These are phyloP conservation scores for Didymella glomerata DNA, from an alignment of 2,329 filamentous ascomycete genomes.

Conservation along the genomic window DNA sequence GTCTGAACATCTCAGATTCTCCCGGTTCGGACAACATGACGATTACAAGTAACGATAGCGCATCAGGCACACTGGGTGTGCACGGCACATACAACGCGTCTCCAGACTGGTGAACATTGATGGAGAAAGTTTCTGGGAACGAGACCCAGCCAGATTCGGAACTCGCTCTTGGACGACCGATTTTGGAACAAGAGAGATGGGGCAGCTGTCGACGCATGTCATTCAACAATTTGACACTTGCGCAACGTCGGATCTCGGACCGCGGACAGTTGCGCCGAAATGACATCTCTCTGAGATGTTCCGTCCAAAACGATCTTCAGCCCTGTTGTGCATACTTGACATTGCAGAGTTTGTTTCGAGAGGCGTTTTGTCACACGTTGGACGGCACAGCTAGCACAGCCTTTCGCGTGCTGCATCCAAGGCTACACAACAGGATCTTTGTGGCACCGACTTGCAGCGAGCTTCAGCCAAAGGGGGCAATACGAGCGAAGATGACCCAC, in stretches of 20 bases:
- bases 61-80: constrained; percentile 2
- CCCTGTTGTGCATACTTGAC: constrained; percentile 27
- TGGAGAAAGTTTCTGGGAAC: not conserved
- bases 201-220: not conserved
- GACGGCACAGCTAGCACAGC: constrained; percentile 32
- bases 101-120: constrained; percentile 12
- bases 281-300: constrained; percentile 27
- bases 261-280: constrained; percentile 21
- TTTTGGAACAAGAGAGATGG: constrained; percentile 1
- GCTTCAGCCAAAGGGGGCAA: constrained; percentile 30
- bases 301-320: constrained; percentile 27
- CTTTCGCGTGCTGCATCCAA: constrained; percentile 31
- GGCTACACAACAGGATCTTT: constrained; percentile 23
- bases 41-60: constrained; percentile 35
- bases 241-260: constrained; percentile 7
- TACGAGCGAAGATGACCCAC: constrained; percentile 28
- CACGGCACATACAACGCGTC: constrained; percentile 4
- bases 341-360: constrained; percentile 32
- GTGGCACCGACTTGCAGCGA: constrained; percentile 27
- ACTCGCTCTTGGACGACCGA: not conserved
- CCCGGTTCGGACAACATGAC: constrained; percentile 42
- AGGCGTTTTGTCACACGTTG: constrained; percentile 40
- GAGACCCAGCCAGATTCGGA: not conserved
- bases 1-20: constrained; percentile 50
- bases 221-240: not conserved